Evolutionary conservation across 2,329 filamentous ascomycete genomes (phyloP), one percentile per base, ranked within the genome.

Genomic region (Sporothrix inflata): DNA sequence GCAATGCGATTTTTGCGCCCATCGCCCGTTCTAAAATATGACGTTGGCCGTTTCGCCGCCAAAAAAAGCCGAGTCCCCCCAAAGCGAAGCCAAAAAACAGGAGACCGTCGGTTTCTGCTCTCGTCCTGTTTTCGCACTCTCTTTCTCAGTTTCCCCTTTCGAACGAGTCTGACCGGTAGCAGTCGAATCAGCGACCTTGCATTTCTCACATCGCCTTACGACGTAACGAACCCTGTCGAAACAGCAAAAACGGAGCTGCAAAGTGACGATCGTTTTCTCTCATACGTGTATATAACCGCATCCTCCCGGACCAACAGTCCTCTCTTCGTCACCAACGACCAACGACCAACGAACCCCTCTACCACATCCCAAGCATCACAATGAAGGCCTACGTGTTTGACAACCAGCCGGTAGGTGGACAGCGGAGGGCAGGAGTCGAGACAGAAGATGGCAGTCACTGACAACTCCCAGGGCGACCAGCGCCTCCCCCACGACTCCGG

Each of bases 401-500:
- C 74, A 85, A 88, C 76, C 77, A 83, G 73, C 83, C 84, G 71
- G 87, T 88, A 81, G 79, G 85, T 67, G 11, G 34, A 66, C 21
- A 38, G 38, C 12, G 24, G 11, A 14, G 6, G n/a, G 5, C 21
- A 30, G 9, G 24, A 14, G n/a, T n/a, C n/a, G 16, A 60, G 3
- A 24, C 1, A 9, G 60, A 34, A 11, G 19, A 49, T 5, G n/a
- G 16, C 42, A 49, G 65, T 27, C 55, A 19, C 40, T 60, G 65
- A 7, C 19, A 12, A 34, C 30, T 8, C 34, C 57, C 79, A 97
- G 93, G 94, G 94, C 84, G 96, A 99, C 87, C 96, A 98, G 84
- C 94, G 96, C 79, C 88, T 92, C 57, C 88, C 93, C 70, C 96
- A 99, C 84, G 91, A 98, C 84, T 97, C 94, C 24, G 93, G 93